Percentiles rank a stretch among this genome's conserved stretches.
phyloP scores from a whole-genome alignment of 2,329 filamentous ascomycete species.

The Trichoderma aggressivum region DNA sequence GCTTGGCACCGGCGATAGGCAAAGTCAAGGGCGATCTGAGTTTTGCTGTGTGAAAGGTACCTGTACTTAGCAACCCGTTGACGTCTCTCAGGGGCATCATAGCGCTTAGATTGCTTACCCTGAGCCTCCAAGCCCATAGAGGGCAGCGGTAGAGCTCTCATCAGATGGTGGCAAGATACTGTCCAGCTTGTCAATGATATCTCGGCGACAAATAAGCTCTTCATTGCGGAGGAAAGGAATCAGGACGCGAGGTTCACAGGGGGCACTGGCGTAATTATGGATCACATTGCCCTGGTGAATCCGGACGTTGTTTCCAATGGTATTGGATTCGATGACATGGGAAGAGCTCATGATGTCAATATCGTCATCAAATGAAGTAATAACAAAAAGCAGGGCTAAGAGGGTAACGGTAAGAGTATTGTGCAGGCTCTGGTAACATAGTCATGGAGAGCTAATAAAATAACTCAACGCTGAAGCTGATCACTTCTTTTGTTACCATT shows the following conservation, averaged over 20 bases:
- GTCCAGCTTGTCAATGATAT: slow-evolving; percentile 14
- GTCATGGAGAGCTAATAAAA: background rate
- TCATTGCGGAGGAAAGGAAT: slow-evolving; percentile 1
- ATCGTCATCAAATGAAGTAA: background rate
- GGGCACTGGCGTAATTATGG: background rate
- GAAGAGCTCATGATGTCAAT: background rate
- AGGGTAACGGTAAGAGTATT: background rate
- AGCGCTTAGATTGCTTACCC: background rate
- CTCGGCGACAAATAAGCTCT: slow-evolving; percentile 6
- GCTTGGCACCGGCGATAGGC: slow-evolving; percentile 28
- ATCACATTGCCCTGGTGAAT: background rate
- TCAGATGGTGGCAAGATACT: background rate
- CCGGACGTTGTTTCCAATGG: background rate
- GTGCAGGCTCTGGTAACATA: background rate
- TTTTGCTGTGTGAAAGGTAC: slow-evolving; percentile 32
- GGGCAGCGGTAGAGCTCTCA: background rate
- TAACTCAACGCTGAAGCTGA: background rate
- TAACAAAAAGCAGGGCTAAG: background rate
- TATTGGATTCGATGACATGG: background rate
- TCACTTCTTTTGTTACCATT: background rate
- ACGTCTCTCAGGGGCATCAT: background rate
- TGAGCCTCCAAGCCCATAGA: slow-evolving; percentile 10
- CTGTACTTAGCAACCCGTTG: too few species aligned
- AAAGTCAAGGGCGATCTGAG: slow-evolving; percentile 37
- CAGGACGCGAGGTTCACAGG: background rate